phyloP scores from a whole-genome alignment of 805 yeast genomes.

The Monosporozyma servazzii region DNA sequence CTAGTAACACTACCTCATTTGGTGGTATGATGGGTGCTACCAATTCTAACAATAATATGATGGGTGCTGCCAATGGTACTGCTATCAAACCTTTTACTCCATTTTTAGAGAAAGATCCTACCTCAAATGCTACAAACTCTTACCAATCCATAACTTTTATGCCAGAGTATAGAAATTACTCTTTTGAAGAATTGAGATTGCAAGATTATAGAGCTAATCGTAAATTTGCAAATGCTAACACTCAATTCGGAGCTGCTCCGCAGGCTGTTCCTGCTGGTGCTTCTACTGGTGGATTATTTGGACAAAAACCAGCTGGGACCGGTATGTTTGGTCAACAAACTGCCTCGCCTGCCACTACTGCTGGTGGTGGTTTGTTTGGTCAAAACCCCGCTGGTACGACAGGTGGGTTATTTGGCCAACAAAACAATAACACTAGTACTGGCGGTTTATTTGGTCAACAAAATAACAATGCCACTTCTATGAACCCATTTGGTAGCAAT shows the following conservation, averaged over 20 bases:
- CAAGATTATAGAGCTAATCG: conserved; percentile 75
- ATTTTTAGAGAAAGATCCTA: conserved; percentile 59
- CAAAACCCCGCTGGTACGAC: conserved; percentile 7
- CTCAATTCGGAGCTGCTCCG: conserved; percentile 13
- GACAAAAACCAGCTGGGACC: conserved; percentile 15
- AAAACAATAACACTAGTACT: conserved; percentile 10
- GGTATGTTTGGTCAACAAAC: conserved; percentile 3
- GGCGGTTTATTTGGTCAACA: conserved; percentile 27
- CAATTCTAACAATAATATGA: neutral
- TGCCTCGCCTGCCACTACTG: neutral
- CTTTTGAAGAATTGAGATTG: conserved; percentile 80
- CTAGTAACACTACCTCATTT: conserved; percentile 8
- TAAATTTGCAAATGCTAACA: conserved; percentile 10
- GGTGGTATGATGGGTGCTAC: conserved; percentile 13
- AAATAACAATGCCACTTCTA: conserved; percentile 6
- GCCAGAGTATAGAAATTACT: conserved; percentile 80
- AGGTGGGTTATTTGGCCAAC: conserved; percentile 23
- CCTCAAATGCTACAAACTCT: conserved; percentile 44
- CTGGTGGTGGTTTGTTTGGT: conserved; percentile 3
- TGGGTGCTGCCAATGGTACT: conserved; percentile 50
- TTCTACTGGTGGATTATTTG: conserved; percentile 27
- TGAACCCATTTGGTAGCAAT: conserved; percentile 6
- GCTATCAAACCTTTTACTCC: conserved; percentile 61
- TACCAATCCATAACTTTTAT: conserved; percentile 74
- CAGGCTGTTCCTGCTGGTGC: conserved; percentile 10